Evolutionary conservation across 2,329 filamentous ascomycete species (phyloP).

Genomic region (Fusarium dlaminii): DNA sequence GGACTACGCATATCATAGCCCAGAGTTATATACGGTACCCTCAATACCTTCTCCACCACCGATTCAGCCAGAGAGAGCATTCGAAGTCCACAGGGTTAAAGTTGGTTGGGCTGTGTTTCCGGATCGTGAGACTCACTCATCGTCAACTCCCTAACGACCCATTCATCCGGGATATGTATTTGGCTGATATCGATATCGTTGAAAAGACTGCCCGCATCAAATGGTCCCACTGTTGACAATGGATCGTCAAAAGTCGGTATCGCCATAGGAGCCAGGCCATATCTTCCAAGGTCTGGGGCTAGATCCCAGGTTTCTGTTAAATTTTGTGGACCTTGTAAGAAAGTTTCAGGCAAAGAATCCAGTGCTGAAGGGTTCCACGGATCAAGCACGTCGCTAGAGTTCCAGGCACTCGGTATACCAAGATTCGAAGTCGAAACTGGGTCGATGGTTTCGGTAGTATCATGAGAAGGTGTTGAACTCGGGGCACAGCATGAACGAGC

Average conservation of each 20-base stretch:
- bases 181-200: neutral
- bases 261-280: neutral
- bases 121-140: too few relatives aligned
- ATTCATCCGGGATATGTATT: neutral
- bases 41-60: neutral
- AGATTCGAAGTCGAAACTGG: rapidly evolving
- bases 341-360: rapidly evolving
- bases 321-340: neutral
- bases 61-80: neutral
- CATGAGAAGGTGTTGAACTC: neutral
- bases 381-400: neutral
- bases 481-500: neutral
- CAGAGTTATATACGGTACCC: too few relatives aligned
- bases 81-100: rapidly evolving
- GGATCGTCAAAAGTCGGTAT: neutral
- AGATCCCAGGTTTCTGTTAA: neutral
- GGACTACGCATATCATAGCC: too few relatives aligned
- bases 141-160: neutral
- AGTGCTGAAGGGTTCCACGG: neutral
- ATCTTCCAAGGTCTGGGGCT: neutral
- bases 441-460: rapidly evolving
- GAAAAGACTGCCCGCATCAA: neutral
- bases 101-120: neutral
- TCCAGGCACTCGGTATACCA: neutral
- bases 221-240: neutral